Evolutionary conservation across 2,329 filamentous ascomycete genomes (phyloP).

Genomic region (Aspergillus sp.): DNA sequence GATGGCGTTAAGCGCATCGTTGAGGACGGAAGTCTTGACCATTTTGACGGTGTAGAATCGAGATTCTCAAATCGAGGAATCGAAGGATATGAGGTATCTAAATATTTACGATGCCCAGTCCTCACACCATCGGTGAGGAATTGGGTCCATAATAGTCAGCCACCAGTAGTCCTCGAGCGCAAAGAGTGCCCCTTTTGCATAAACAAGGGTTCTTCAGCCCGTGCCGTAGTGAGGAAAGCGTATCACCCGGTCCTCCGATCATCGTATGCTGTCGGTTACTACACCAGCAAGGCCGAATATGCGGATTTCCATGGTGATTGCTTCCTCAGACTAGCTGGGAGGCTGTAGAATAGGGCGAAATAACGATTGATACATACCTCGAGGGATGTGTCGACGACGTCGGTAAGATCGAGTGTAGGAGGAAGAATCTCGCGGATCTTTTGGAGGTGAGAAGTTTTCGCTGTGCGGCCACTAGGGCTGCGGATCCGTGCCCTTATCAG

Average conservation of each 20-base stretch:
- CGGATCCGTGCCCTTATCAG: slow-evolving; percentile 28
- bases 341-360: slow-evolving; percentile 31
- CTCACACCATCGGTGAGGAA: slow-evolving; percentile 10
- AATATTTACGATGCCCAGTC: slow-evolving; percentile 8
- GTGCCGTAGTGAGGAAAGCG: slow-evolving; percentile 49
- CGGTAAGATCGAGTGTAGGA: slow-evolving; percentile 30
- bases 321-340: slow-evolving; percentile 48
- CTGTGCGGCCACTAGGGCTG: slow-evolving; percentile 37
- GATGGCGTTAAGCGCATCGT: slow-evolving; percentile 98
- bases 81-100: slow-evolving; percentile 42
- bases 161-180: slow-evolving; percentile 65
- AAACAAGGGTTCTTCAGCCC: slow-evolving; percentile 70
- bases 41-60: slow-evolving; percentile 71
- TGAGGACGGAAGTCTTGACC: slow-evolving; percentile 98
- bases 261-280: slow-evolving; percentile 12
- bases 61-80: slow-evolving; percentile 55
- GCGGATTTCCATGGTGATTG: slow-evolving; percentile 37
- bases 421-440: slow-evolving; percentile 9
- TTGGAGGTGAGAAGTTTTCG: slow-evolving; percentile 27
- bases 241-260: slow-evolving; percentile 39
- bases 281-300: slow-evolving; percentile 16
- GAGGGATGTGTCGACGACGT: slow-evolving; percentile 32
- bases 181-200: slow-evolving; percentile 63
- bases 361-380: slow-evolving; percentile 44
- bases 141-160: slow-evolving; percentile 52